Evolutionary conservation across 2,329 filamentous ascomycete species (phyloP).

Genomic region (Calonectria pseudoreteaudii): DNA sequence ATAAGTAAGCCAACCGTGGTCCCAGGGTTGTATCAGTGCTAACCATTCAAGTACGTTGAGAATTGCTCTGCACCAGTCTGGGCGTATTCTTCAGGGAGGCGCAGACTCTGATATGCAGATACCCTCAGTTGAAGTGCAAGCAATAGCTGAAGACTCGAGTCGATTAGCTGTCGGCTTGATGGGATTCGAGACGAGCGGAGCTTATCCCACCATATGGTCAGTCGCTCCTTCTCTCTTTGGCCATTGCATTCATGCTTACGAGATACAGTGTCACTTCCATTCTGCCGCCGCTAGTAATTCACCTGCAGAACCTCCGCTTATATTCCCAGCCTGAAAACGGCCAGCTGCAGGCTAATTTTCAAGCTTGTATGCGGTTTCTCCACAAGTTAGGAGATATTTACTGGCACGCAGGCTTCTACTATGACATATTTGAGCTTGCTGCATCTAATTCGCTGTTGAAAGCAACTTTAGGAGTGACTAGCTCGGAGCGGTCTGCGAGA

Average conservation of each 20-base stretch:
- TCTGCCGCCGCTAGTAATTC: not conserved
- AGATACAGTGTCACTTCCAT: not conserved
- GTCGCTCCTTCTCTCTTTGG: too few relatives aligned
- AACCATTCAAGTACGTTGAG: not conserved
- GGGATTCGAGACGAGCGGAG: not conserved
- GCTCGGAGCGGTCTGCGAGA: not conserved
- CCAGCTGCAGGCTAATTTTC: not conserved
- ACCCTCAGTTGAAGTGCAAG: not conserved
- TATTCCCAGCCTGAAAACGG: not conserved
- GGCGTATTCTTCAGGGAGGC: not conserved
- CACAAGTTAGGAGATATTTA: not conserved
- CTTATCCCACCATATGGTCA: not conserved
- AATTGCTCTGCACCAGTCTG: not conserved
- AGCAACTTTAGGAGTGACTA: not conserved
- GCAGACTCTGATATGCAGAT: not conserved
- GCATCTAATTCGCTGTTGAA: not conserved
- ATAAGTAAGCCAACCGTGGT: not conserved
- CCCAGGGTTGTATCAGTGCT: fast-evolving
- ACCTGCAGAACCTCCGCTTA: not conserved
- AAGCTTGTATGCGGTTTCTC: not conserved
- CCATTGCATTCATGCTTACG: not conserved
- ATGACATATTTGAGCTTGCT: not conserved
- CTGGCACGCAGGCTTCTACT: not conserved
- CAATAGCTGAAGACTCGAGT: not conserved
- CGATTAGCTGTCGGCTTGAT: not conserved